Evolutionary conservation across 345 rosid genomes (phyloP).

Genomic region (Euclidium syriacum): DNA sequence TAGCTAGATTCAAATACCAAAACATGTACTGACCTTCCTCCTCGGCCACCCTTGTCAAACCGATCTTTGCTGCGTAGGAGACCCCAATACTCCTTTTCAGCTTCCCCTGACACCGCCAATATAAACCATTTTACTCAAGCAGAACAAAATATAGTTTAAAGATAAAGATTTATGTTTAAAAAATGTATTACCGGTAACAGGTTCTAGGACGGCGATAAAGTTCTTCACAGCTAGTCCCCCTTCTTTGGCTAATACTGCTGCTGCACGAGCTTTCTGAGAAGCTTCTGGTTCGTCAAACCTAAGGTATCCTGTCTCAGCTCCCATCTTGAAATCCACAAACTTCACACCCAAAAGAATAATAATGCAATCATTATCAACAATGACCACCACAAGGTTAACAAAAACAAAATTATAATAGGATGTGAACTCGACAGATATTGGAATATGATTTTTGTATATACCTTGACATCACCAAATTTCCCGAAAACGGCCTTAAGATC

Average conservation of each 20-base stretch:
- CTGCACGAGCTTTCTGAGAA: conserved; percentile 93
- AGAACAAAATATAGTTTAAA: background rate
- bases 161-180: background rate
- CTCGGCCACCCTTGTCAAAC: conserved; percentile 53
- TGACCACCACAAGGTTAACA: background rate
- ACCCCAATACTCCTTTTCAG: conserved; percentile 84
- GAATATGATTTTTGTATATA: conserved; percentile 18
- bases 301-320: conserved; percentile 69
- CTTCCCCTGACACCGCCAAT: conserved; percentile 47
- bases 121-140: background rate
- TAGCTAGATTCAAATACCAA: background rate
- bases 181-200: conserved; percentile 57
- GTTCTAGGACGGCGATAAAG: conserved; percentile 66
- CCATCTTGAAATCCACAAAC: conserved; percentile 87
- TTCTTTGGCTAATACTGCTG: conserved; percentile 81
- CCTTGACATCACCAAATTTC: conserved; percentile 85
- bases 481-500: conserved; percentile 73
- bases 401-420: background rate
- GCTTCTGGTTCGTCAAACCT: conserved; percentile 86
- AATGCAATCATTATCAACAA: background rate
- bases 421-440: background rate
- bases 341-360: conserved; percentile 23
- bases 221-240: conserved; percentile 80
- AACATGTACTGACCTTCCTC: conserved; percentile 59
- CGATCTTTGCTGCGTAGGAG: conserved; percentile 55